phyloP scores from a whole-genome alignment of 2,329 filamentous ascomycete species.

The Alternaria tenuissima region DNA sequence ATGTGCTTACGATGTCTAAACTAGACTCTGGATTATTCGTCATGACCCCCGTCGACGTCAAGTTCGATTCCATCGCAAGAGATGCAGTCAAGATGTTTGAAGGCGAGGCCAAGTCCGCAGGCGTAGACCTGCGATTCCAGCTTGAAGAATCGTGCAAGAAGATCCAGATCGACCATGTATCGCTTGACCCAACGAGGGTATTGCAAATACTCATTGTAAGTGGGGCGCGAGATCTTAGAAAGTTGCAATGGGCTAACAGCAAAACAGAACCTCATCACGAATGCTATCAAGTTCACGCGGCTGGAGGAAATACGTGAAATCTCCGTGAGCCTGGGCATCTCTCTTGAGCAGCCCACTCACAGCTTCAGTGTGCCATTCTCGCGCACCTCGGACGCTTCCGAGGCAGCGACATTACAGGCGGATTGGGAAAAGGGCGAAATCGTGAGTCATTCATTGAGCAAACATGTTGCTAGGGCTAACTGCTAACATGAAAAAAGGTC shows the following conservation, averaged over 20 bases:
- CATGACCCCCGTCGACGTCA: slow-evolving; percentile 52
- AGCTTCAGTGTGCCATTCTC: slow-evolving; percentile 35
- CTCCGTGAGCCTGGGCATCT: slow-evolving; percentile 47
- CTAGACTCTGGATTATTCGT: slow-evolving; percentile 54
- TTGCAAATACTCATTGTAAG: slow-evolving; percentile 48
- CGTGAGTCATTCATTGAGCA: not conserved
- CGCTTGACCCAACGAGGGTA: slow-evolving; percentile 54
- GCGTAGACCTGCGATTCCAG: slow-evolving; percentile 36
- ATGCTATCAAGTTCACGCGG: slow-evolving; percentile 57
- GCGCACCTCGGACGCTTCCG: slow-evolving; percentile 17
- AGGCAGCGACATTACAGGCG: slow-evolving; percentile 26
- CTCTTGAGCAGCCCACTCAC: slow-evolving; percentile 39
- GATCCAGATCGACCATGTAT: slow-evolving; percentile 46
- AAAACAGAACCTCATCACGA: slow-evolving; percentile 48
- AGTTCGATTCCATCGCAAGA: slow-evolving; percentile 44
- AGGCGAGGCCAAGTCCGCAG: slow-evolving; percentile 43
- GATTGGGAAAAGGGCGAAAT: slow-evolving; percentile 47
- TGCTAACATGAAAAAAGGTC: slow-evolving; percentile 26
- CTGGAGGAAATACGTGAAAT: slow-evolving; percentile 47
- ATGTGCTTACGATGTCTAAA: slow-evolving; percentile 44
- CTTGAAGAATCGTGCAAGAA: slow-evolving; percentile 50
- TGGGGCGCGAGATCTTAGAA: not conserved
- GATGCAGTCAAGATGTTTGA: slow-evolving; percentile 52
- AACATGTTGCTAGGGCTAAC: not conserved
- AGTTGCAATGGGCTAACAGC: no score